Evolutionary conservation across 2,329 filamentous ascomycete genomes (phyloP).

Genomic region (Macrophomina pseudophaseolina): DNA sequence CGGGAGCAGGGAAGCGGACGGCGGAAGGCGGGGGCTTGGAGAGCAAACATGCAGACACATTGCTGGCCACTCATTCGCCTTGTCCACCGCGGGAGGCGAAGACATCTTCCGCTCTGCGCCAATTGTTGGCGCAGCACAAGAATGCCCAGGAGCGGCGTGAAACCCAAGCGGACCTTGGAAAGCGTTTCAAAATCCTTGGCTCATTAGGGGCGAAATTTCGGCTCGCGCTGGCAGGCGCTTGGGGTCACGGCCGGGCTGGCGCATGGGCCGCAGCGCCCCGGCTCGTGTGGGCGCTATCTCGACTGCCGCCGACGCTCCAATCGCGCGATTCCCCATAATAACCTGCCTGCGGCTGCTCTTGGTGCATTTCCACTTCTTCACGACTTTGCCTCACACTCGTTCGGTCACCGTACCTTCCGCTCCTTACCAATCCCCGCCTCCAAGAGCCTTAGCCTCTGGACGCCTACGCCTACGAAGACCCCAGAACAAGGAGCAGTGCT

Average conservation of each 20-base stretch:
- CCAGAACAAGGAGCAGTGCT: slow-evolving; percentile 14
- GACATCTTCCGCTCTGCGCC: neutral
- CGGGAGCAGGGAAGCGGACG: no score
- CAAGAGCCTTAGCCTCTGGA: slow-evolving; percentile 18
- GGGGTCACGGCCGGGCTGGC: slow-evolving; percentile 8
- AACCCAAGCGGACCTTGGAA: slow-evolving; percentile 19
- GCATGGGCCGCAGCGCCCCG: slow-evolving; percentile 15
- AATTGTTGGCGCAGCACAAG: slow-evolving; percentile 2
- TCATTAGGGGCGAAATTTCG: slow-evolving; percentile 26
- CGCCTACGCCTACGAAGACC: slow-evolving; percentile 13
- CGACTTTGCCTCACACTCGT: slow-evolving; percentile 19
- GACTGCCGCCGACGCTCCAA: slow-evolving; percentile 16
- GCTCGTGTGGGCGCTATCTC: slow-evolving; percentile 15
- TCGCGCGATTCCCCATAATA: slow-evolving; percentile 15
- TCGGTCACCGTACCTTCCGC: slow-evolving; percentile 21
- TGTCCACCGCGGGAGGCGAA: neutral
- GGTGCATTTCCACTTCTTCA: slow-evolving; percentile 15
- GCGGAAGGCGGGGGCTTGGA: neutral
- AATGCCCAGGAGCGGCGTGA: slow-evolving; percentile 19
- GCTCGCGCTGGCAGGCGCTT: slow-evolving; percentile 14
- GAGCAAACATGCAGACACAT: neutral
- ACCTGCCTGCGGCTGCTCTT: slow-evolving; percentile 15
- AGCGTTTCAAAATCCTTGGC: slow-evolving; percentile 24
- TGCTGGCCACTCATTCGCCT: neutral
- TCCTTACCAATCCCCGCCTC: slow-evolving; percentile 11